Conservation (phyloP, 331 rosid genomes). For the Saraca asoca region DNA sequence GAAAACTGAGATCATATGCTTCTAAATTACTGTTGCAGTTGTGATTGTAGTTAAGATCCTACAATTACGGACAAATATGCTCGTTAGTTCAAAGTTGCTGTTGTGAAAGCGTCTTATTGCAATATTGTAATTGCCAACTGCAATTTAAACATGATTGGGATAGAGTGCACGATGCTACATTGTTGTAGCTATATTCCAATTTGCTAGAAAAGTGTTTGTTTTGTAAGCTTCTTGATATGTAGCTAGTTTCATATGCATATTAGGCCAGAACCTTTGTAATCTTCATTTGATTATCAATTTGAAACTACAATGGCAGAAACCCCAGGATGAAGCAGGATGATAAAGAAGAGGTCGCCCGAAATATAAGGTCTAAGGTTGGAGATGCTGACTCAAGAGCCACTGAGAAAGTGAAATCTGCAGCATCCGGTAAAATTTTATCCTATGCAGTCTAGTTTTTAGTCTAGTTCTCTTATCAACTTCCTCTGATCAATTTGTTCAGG, state of each 20-base stretch:
- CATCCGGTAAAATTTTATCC: conserved; percentile 42
- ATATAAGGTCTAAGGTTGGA: conserved; percentile 39
- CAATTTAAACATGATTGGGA: too few species aligned
- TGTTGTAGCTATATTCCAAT: not conserved
- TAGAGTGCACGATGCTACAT: not conserved
- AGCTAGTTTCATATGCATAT: conserved; percentile 8
- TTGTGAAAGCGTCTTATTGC: too few species aligned
- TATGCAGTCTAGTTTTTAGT: not conserved
- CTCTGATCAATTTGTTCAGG: conserved; percentile 29
- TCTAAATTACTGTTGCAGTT: too few species aligned
- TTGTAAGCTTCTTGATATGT: not conserved
- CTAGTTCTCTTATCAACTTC: not conserved
- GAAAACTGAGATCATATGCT: too few species aligned
- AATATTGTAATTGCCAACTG: too few species aligned
- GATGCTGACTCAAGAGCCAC: conserved; percentile 52
- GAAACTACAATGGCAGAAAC: conserved; percentile 27
- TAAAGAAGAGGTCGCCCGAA: not conserved
- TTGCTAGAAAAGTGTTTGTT: conserved; percentile 16
- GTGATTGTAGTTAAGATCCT: too few species aligned
- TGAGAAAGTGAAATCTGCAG: conserved; percentile 40
- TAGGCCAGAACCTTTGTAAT: conserved; percentile 5
- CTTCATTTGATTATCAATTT: conserved; percentile 18
- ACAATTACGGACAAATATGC: too few species aligned
- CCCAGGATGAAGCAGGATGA: conserved; percentile 27
- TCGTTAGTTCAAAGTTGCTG: too few species aligned